Percentiles rank a stretch among this genome's conserved stretches.
These are phyloP conservation scores for Kuraishia molischiana DNA, from an alignment of 805 yeast species.

Conservation along the genomic window DNA sequence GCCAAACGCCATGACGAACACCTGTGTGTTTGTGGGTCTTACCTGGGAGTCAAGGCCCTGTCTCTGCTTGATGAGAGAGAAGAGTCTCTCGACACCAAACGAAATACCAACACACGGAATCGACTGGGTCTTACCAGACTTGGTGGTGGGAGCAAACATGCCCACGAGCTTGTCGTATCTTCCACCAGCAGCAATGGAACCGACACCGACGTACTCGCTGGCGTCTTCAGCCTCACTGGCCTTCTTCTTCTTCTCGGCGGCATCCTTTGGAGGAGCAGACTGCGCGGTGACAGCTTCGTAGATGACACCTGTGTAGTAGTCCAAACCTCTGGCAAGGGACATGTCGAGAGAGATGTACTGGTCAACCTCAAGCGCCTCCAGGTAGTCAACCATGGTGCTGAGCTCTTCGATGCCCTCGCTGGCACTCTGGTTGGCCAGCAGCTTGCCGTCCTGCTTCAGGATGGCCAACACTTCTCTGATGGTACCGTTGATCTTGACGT, in stretches of 20 bases:
- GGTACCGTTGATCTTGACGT: constrained; percentile 79
- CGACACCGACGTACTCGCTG: constrained; percentile 94
- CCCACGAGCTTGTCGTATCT: constrained; percentile 95
- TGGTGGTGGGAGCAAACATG: constrained; percentile 81
- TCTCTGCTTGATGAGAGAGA: constrained; percentile 80
- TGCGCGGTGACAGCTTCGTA: constrained; percentile 94
- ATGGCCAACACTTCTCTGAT: constrained; percentile 47
- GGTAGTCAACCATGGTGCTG: constrained; percentile 60
- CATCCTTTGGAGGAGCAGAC: constrained; percentile 89
- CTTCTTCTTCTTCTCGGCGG: constrained; percentile 51
- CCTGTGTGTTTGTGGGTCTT: constrained; percentile 85
- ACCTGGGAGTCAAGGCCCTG: constrained; percentile 51
- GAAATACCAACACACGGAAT: constrained; percentile 98
- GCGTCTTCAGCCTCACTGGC: constrained; percentile 68
- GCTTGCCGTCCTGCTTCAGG: constrained; percentile 46
- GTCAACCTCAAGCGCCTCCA: constrained; percentile 74
- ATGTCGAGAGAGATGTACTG: constrained; percentile 73
- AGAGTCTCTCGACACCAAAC: constrained; percentile 92
- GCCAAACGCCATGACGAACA: constrained; percentile 94
- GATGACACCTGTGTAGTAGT: constrained; percentile 94
- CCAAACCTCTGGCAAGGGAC: constrained; percentile 94
- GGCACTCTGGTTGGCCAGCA: constrained; percentile 63
- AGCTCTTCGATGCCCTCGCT: constrained; percentile 76
- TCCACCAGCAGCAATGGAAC: constrained; percentile 98
- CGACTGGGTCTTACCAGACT: constrained; percentile 57